Base-by-base conservation (phyloP, 2,329 filamentous ascomycete species). In the Trichoderma afroharzianum region DNA sequence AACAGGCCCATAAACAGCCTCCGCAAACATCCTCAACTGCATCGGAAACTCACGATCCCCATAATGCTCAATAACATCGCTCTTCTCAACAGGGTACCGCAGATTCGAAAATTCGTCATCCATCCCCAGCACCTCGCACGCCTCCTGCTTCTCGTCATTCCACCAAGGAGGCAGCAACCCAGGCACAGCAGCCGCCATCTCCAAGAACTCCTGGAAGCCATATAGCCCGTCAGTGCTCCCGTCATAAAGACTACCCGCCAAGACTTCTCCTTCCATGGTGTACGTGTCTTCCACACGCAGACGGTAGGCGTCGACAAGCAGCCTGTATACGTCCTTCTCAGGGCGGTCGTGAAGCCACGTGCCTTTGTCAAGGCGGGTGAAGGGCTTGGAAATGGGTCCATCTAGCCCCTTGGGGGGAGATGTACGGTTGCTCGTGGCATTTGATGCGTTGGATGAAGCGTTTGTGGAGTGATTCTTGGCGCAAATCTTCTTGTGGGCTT, bases 271-370 rank as follows among this genome's bases (percentile, higher is more conserved):
- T 1, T 78, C 76, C 2, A 80, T 68, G 0, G 71, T 77, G 73
- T 78, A 77, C 9, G 76, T 72, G 72, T 86, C 84, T 3, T 82
- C 79, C 12, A 82, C 71, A n/a, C 81, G 82, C 15, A 87, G 74
- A 33, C 84, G 83, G 74, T 86, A 87, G 1, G 80, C 73, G 73
- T 88, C 85, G 67, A 87, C 81, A 11, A 88, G 81, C 1, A 86
- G 74, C 21, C 78, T 74, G 76, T 82, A 87, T 4, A 84, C 81
- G 58, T 86, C 85, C 24, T 76, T 75, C 72, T 85, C 78, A 1
- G 83, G 78, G 11, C 83, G 83, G 73, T 78, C 76, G 68, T 86
- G 81, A 3, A 87, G 81, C 77, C 80, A 87, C 2, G 77, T 84
- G 50, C 77, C 77, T 3, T 78, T 77, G 2, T 79, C 71, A 1